Evolutionary conservation across 768 basidiomycete species (phyloP), one percentile per base, ranked within the genome.

Genomic region (Lactifluus rugatus): DNA sequence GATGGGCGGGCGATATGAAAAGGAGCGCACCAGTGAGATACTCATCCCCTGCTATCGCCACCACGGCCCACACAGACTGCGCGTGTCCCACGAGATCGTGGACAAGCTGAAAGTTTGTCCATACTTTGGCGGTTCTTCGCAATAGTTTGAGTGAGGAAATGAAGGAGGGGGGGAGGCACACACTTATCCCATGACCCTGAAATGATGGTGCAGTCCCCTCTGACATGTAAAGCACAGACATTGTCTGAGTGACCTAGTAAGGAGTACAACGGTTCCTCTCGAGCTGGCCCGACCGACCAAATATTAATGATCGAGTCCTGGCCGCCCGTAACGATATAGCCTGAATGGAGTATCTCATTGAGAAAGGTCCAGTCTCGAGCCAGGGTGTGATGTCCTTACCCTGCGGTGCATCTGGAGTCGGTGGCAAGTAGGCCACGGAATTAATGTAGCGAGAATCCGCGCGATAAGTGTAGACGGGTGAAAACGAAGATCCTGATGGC

Each of bases 111-210:
- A 89, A 93, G 66, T 87, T 77, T 70, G 83, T 84, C 93, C 93
- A 97, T 2, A 99, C 87, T 72, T 92, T 91, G 36, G 93, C 95
- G 1, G 95, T 92, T 69, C 94, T 97, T 66, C 31, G 57, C 52
- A 41, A 48, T 6, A 25, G 28, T 13, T 48, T 19, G 34, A 36
- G 52, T 28, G 49, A 49, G 50, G 31, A 45, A n/a, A 48, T 2
- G 36, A 39, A 49, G 51, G 52, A 34, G 31, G n/a, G 25, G 34
- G 11, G 26, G 23, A 32, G 50, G 44, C 11, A 72, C 81, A 71
- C 66, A 95, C 95, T 80, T 88, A 74, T 98, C 96, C 96, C 96
- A 99, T 44, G 92, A 95, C 19, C 96, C 96, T 8, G 91, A 94
- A 57, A 96, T 83, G 60, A 98, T 85, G 50, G 81, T 76, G 16